Evolutionary conservation across 768 basidiomycete species (phyloP), one percentile per base, ranked within the genome.

Genomic region (Boletellus ananas): DNA sequence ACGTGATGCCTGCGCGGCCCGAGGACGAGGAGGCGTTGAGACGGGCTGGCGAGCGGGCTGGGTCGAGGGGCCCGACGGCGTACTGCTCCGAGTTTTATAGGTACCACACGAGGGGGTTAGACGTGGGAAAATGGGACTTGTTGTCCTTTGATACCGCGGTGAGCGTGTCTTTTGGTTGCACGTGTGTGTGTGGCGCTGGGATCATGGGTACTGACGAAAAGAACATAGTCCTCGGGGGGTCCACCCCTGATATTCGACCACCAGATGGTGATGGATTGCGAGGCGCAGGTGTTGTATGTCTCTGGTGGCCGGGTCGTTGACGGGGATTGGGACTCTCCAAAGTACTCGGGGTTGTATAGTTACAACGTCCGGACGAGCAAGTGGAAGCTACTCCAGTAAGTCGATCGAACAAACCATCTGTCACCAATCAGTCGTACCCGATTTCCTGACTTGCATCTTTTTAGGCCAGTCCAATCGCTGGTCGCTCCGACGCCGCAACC

Each of bases 201-300:
- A 29, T 11, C 29, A 29, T 7, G 29, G 7, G 29, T 11, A 8
- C 29, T 9, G 17, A 35, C 36, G 16, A 36, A n/a, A 20, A 17
- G 12, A 34, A 21, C 3, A 17, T 25, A 88, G 88, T 64, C 73
- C 0, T 74, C 77, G 4, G 84, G 81, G 2, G 88, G 87, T 1
- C 89, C 89, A 1, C 82, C 84, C 1, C 69, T 89, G 31, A 71
- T 90, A 35, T 87, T 83, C 55, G 90, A 91, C 61, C 89, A 90
- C 57, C 87, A 89, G 66, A 86, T 91, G 81, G 83, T 72, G 29
- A 79, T 90, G 59, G 89, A 91, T 58, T 76, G 76, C 35, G 83
- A 84, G 4, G 68, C 77, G 0, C 87, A 89, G 62, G 78, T 83
- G 3, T 60, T 92, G 7, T 91, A 90, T 51, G 79, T 89, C 7